Base-by-base conservation (phyloP, 228 moss, liverwort and hornwort genomes). In the Sphagnum magellanicum region DNA sequence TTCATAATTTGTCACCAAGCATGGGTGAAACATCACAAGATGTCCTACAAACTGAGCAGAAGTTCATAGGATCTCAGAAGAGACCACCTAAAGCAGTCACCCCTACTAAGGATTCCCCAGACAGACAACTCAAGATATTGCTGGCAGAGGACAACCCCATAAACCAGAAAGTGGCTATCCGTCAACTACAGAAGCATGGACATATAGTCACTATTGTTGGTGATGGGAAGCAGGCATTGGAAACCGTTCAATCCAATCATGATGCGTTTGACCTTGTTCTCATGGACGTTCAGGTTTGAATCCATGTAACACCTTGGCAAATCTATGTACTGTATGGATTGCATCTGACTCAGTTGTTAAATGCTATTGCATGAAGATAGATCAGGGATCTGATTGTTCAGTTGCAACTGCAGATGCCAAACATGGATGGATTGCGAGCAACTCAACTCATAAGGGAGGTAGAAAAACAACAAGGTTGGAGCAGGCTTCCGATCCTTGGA, bases 361-460 rank as follows among this genome's bases (percentile, higher is more conserved):
- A 63, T 50, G 15, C 50, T 17, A 47, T 10, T 8, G 50, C 49
- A 0, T 51, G 6, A 6, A 48, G 16, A 15, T 16, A 16, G 16
- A 6, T 49, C 10, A 32, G 16, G 46, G 12, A 62, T 62, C 7
- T 62, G 62, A n/a, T 16, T n/a, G 9, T 15, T 46, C 17, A 14
- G 10, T 51, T 52, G 52, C 9, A n/a, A 46, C 10, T 64, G 63
- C 78, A 88, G 84, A 88, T 88, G 88, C 84, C 88, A 65, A 79
- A 70, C 49, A 88, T 88, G 84, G 88, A 88, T 59, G 88, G 88
- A 50, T 71, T 88, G 74, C 78, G 80, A 74, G 84, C 88, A 13
- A 84, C 84, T 3, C 72, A 67, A 66, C 72, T 52, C 49, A 84
- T 88, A 46, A 77, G 88, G 53, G 72, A 70, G 7, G 73, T 75